phyloP scores from a whole-genome alignment of 2,329 filamentous ascomycete genomes.

The Neonectria faginata region DNA sequence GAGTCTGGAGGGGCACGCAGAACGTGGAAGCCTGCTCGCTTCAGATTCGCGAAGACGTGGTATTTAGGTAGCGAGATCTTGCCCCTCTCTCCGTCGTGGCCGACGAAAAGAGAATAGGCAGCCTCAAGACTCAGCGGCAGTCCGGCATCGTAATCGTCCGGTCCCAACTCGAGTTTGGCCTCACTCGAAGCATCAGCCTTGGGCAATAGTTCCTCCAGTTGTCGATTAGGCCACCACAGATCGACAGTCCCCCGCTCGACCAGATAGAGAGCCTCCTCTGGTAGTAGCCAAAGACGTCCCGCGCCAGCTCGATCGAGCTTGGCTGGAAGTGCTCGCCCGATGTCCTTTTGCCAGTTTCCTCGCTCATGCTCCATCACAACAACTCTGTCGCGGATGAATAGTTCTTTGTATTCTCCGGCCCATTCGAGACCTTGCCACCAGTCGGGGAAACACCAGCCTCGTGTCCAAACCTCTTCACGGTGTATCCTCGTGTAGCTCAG shows the following conservation, averaged over 20 bases:
- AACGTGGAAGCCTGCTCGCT: conserved; percentile 84
- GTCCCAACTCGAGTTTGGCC: conserved; percentile 39
- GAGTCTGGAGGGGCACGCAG: conserved; percentile 69
- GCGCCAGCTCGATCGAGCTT: conserved; percentile 66
- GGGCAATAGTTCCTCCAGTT: conserved; percentile 63
- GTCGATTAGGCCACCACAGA: conserved; percentile 79
- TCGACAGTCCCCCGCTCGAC: conserved; percentile 90
- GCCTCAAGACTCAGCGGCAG: conserved; percentile 92
- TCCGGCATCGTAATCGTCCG: conserved; percentile 67
- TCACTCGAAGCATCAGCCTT: conserved; percentile 44
- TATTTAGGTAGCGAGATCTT: conserved; percentile 81
- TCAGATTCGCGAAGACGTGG: conserved; percentile 88
- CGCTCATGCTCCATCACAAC: conserved; percentile 79
- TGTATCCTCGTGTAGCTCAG: conserved; percentile 82
- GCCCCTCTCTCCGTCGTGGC: conserved; percentile 71
- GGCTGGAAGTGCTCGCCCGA: conserved; percentile 74
- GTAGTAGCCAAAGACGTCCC: conserved; percentile 82
- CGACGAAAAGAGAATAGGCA: conserved; percentile 87
- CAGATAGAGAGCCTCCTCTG: conserved; percentile 91
- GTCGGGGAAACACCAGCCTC: conserved; percentile 81
- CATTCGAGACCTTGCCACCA: conserved; percentile 55
- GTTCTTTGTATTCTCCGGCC: conserved; percentile 41
- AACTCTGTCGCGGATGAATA: conserved; percentile 60
- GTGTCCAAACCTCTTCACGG: conserved; percentile 70
- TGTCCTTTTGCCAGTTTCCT: conserved; percentile 78